Evolutionary conservation across 2,329 filamentous ascomycete genomes (phyloP).

Genomic region (Penicillium aurantiogriseum): DNA sequence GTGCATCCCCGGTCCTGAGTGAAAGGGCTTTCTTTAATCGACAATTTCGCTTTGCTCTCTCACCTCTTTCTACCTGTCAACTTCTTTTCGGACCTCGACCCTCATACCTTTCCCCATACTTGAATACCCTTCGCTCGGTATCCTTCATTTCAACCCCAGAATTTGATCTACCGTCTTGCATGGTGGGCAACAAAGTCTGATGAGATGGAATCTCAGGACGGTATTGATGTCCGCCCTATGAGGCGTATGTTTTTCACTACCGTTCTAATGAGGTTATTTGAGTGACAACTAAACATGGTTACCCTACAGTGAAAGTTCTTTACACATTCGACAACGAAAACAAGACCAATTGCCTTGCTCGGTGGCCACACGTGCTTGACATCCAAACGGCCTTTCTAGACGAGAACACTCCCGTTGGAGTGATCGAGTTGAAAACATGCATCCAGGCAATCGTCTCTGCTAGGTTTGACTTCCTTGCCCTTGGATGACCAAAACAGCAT

Average conservation of each 20-base stretch:
- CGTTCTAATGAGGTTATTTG: neutral
- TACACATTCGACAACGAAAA: constrained; percentile 92
- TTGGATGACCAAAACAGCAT: neutral
- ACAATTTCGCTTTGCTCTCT: neutral
- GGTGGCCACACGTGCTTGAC: constrained; percentile 74
- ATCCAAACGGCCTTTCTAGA: constrained; percentile 80
- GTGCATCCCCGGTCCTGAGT: constrained; percentile 10
- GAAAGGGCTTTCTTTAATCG: constrained; percentile 11
- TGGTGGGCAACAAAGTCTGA: constrained; percentile 30
- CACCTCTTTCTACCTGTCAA: constrained; percentile 4
- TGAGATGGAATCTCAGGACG: constrained; percentile 49
- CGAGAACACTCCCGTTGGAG: constrained; percentile 75
- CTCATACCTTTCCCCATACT: neutral
- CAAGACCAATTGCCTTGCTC: constrained; percentile 84
- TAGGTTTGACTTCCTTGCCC: constrained; percentile 45
- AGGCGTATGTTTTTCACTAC: constrained; percentile 56
- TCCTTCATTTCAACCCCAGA: neutral
- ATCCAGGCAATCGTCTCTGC: constrained; percentile 74
- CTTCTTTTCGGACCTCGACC: neutral
- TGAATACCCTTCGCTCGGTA: constrained; percentile 2
- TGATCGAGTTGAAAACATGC: constrained; percentile 83
- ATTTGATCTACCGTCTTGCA: constrained; percentile 20
- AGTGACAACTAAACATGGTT: constrained; percentile 16
- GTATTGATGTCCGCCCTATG: constrained; percentile 62
- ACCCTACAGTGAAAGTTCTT: constrained; percentile 77